Conservation (phyloP, 768 basidiomycete genomes). For the Rhizopogon vinicolor region DNA sequence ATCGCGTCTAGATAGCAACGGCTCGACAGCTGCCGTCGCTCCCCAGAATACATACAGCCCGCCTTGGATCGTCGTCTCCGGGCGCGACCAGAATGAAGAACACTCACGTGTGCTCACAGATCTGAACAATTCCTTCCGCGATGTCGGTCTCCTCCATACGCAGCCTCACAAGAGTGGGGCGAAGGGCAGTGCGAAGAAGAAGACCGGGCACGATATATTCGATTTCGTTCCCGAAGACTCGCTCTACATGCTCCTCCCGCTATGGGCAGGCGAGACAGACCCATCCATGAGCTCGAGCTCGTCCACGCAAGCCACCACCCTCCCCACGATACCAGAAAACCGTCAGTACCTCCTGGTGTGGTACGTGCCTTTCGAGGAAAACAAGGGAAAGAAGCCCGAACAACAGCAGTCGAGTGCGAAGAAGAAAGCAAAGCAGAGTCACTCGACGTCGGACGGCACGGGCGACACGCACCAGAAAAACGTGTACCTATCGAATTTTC, state of each 20-base stretch:
- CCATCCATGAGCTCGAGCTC: conserved; percentile 22
- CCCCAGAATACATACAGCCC: conserved; percentile 33
- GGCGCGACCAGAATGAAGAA: conserved; percentile 62
- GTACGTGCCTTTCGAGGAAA: conserved; percentile 56
- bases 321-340: conserved; percentile 40
- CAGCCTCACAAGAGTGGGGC: conserved; percentile 30
- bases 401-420: conserved; percentile 19
- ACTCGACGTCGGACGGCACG: conserved; percentile 21
- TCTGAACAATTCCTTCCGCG: conserved; percentile 72
- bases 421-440: conserved; percentile 21
- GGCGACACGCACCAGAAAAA: conserved; percentile 34
- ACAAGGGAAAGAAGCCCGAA: conserved; percentile 17
- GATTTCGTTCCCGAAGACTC: conserved; percentile 61
- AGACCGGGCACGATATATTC: conserved; percentile 39
- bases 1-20: conserved; percentile 18
- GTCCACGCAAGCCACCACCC: conserved; percentile 17
- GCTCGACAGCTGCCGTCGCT: conserved; percentile 18
- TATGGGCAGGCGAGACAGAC: conserved; percentile 80
- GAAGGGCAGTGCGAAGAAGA: conserved; percentile 16
- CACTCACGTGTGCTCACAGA: conserved; percentile 64
- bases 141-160: conserved; percentile 71
- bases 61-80: conserved; percentile 64
- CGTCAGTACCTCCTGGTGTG: conserved; percentile 77
- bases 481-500: conserved; percentile 60
- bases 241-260: conserved; percentile 77